Conservation (phyloP, 2,329 filamentous ascomycete genomes). For the Fusarium marasasianum region DNA sequence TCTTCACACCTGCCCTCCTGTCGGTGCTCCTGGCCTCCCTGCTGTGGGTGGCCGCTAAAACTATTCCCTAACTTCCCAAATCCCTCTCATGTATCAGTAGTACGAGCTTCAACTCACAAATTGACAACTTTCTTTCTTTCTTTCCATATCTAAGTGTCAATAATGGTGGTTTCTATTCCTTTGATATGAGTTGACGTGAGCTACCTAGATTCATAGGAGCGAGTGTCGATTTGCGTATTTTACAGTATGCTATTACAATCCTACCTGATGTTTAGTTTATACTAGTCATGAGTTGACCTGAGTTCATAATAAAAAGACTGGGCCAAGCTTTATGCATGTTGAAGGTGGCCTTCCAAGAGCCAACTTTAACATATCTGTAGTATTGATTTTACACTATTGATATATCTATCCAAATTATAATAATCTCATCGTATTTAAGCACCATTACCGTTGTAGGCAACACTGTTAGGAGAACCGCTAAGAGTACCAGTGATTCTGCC, state of each 20-base stretch:
- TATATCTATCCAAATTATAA: not conserved
- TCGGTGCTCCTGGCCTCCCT: not conserved
- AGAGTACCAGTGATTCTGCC: slow-evolving; percentile 50
- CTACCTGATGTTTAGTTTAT: not conserved
- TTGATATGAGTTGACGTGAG: too few relatives aligned
- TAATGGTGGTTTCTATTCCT: not conserved
- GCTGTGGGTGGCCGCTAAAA: not conserved
- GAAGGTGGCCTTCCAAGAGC: rapidly evolving
- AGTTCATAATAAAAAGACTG: rapidly evolving
- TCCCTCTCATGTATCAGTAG: not conserved
- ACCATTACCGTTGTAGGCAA: slow-evolving; percentile 58
- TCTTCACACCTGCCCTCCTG: slow-evolving; percentile 3
- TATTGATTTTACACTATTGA: not conserved
- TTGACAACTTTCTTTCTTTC: not conserved
- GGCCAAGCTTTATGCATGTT: too few relatives aligned
- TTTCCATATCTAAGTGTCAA: too few relatives aligned
- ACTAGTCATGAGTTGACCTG: too few relatives aligned
- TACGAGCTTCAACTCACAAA: not conserved
- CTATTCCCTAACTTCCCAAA: too few relatives aligned
- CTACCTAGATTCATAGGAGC: not conserved
- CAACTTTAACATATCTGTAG: not conserved
- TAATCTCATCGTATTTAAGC: not conserved
- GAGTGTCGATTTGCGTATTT: not conserved
- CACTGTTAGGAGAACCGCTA: slow-evolving; percentile 54
- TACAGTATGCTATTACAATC: not conserved